Conservation (phyloP, 2,329 filamentous ascomycete species). For the Rugonectria rugulosa region DNA sequence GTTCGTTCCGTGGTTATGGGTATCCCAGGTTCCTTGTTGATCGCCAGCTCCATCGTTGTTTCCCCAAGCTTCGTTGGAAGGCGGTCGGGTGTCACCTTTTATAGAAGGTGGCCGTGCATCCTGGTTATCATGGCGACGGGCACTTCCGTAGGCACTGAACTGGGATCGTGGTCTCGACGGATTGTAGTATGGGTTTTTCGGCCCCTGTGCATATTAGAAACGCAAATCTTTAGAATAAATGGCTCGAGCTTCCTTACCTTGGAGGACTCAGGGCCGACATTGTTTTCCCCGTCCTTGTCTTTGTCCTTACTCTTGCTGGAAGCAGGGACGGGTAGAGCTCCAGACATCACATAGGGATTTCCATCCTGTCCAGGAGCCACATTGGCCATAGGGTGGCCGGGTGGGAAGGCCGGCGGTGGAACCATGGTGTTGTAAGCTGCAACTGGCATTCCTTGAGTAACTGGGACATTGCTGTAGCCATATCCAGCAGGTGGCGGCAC, state of each 20-base stretch:
- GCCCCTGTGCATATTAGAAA: slow-evolving; percentile 22
- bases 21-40: not conserved
- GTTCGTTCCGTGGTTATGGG: not conserved
- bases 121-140: slow-evolving; percentile 15
- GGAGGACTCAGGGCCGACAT: slow-evolving; percentile 37
- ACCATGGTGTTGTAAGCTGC: slow-evolving; percentile 32
- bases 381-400: slow-evolving; percentile 10
- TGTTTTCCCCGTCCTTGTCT: slow-evolving; percentile 38
- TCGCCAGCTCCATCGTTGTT: slow-evolving; percentile 24
- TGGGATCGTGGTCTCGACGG: slow-evolving; percentile 28
- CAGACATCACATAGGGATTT: slow-evolving; percentile 8
- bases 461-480: slow-evolving; percentile 35
- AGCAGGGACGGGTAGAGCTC: slow-evolving; percentile 15
- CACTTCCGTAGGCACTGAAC: slow-evolving; percentile 27
- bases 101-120: slow-evolving; percentile 17
- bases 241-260: slow-evolving; percentile 26
- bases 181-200: slow-evolving; percentile 41
- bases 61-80: slow-evolving; percentile 22
- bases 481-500: slow-evolving; percentile 29
- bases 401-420: slow-evolving; percentile 30
- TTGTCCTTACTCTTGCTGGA: slow-evolving; percentile 34
- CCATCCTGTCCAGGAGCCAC: slow-evolving; percentile 14
- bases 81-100: slow-evolving; percentile 12
- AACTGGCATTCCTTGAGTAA: slow-evolving; percentile 42
- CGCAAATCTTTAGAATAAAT: not conserved